Base-by-base conservation (phyloP, 2,329 filamentous ascomycete species). In the Ascochyta koolunga region DNA sequence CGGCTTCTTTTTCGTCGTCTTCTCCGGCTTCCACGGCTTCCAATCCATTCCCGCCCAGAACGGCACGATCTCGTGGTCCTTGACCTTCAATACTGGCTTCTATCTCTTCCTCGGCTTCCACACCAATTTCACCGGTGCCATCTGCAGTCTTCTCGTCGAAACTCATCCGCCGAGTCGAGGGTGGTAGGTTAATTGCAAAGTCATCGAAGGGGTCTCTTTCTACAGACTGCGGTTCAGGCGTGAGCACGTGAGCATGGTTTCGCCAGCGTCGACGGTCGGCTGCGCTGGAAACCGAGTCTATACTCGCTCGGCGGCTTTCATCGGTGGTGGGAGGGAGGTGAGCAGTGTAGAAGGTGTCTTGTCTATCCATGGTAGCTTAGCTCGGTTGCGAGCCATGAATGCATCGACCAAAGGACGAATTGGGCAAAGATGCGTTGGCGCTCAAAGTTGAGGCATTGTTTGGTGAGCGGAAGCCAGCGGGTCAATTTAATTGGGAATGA, bases 241-340 rank as follows among this genome's bases (percentile, higher is more conserved):
- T 61, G n/a, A 52, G 44, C 13, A 66, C 32, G 33, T 45, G 56
- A n/a, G 49, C 48, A 31, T 68, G 61, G 33, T 68, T 66, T 5
- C 67, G 65, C 67, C 67, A 69, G 50, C 41, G 41, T 10, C 67
- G 35, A 18, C 67, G 56, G 24, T 66, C 61, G 21, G 53, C 56
- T 8, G 59, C 59, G 37, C 62, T 69, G 13, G 57, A 59, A 15
- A 60, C 55, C 10, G 57, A 59, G 32, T 60, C 60, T 13, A 50
- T 21, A 21, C 45, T 54, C n/a, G 39, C 40, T 36, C 40, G 50
- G 29, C 40, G 45, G 10, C 22, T 7, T 24, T 35, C 24, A 6
- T 29, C 21, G 19, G 29, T 19, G 13, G 48, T 11, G 13, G 39
- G 36, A 16, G 10, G 31, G 8, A 32, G 27, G 16, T 40, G 51